These are phyloP conservation scores for Phlyctochytrium arcticum DNA, from an alignment of 192 early-diverging fungal species.

Conservation along the genomic window DNA sequence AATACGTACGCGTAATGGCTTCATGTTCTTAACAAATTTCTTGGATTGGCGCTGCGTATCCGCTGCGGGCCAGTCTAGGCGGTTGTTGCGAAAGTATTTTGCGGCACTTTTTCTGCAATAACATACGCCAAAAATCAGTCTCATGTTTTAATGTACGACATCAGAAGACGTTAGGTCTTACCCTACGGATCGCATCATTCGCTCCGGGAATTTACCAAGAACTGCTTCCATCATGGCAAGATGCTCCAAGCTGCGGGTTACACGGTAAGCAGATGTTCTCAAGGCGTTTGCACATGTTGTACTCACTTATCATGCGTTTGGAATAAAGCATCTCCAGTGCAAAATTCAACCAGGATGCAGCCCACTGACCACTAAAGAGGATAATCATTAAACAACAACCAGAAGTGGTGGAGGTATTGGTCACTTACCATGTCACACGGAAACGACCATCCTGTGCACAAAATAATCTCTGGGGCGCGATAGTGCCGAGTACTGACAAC, in stretches of 20 bases:
- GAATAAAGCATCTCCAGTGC: constrained; percentile 93
- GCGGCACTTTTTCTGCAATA: not conserved
- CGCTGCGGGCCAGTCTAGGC: constrained; percentile 51
- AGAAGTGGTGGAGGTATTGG: not conserved
- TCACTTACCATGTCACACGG: constrained; percentile 79
- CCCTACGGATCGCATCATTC: constrained; percentile 50
- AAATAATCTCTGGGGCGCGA: constrained; percentile 94
- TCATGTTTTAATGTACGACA: not conserved
- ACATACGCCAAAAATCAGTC: not conserved
- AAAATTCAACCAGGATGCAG: constrained; percentile 93
- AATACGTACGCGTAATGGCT: constrained; percentile 47
- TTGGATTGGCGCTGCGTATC: constrained; percentile 51
- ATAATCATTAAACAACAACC: not conserved
- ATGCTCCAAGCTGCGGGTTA: constrained; percentile 72
- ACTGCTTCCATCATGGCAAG: constrained; percentile 94
- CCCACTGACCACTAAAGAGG: constrained; percentile 82
- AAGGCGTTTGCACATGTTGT: not conserved
- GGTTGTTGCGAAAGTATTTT: constrained; percentile 15
- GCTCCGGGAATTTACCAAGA: constrained; percentile 70
- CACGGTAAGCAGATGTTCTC: not conserved
- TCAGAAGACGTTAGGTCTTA: not conserved
- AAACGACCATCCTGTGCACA: constrained; percentile 92
- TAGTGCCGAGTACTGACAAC: constrained; percentile 96
- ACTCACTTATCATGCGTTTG: constrained; percentile 89
- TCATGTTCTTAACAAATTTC: constrained; percentile 59